A percentile compares a stretch with the other conserved stretches of the same genome.
These are phyloP conservation scores for Apiospora phragmitis DNA, from an alignment of 2,329 filamentous ascomycete species.

Conservation along the genomic window DNA sequence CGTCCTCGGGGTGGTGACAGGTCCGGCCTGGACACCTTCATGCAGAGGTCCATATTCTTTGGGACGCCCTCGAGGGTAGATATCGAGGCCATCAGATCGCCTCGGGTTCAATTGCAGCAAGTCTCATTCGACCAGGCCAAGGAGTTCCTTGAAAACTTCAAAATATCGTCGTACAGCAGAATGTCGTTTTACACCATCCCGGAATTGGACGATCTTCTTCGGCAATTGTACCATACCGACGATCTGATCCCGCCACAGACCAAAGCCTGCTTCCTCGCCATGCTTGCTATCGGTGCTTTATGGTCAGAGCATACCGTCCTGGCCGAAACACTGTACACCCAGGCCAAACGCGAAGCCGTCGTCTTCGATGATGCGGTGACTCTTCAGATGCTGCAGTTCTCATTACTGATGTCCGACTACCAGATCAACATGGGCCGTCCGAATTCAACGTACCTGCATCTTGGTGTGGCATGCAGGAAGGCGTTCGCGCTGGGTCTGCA, in stretches of 20 bases:
- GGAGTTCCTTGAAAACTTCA: slow-evolving; percentile 20
- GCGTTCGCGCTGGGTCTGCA: slow-evolving; percentile 31
- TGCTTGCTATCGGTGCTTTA: slow-evolving; percentile 28
- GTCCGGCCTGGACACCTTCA: slow-evolving; percentile 29
- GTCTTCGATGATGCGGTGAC: slow-evolving; percentile 32
- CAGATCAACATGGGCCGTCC: slow-evolving; percentile 31
- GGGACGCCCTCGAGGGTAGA: slow-evolving; percentile 26
- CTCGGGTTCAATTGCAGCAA: background rate
- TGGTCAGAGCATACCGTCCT: slow-evolving; percentile 23
- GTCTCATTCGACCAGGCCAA: slow-evolving; percentile 20
- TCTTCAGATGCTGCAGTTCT: slow-evolving; percentile 31
- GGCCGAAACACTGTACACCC: slow-evolving; percentile 26
- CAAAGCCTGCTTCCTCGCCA: slow-evolving; percentile 23
- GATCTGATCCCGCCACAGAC: slow-evolving; percentile 22
- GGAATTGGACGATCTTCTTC: slow-evolving; percentile 24
- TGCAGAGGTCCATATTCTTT: slow-evolving; percentile 33
- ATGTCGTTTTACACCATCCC: slow-evolving; percentile 22
- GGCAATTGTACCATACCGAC: slow-evolving; percentile 18
- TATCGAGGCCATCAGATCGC: slow-evolving; percentile 14
- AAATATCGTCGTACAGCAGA: slow-evolving; percentile 16
- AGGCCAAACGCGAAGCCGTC: slow-evolving; percentile 26
- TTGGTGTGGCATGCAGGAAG: slow-evolving; percentile 28
- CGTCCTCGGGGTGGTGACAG: slow-evolving; percentile 25
- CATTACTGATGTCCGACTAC: slow-evolving; percentile 27
- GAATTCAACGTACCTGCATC: slow-evolving; percentile 29